Evolutionary conservation across 2,329 filamentous ascomycete genomes (phyloP).

Genomic region (Orbilia quercus): DNA sequence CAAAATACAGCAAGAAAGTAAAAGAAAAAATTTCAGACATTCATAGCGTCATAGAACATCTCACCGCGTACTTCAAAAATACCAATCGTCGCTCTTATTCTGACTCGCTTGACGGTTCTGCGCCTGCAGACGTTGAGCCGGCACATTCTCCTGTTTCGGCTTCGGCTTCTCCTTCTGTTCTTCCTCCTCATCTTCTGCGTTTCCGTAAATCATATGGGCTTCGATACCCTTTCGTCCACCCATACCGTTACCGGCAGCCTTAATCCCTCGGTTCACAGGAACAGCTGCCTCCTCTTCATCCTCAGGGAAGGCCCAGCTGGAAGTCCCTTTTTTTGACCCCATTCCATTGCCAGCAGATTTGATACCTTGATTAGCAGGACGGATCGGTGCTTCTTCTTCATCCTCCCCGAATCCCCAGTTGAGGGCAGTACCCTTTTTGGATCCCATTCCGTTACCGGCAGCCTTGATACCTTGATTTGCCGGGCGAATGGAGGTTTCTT

Average conservation of each 20-base stretch:
- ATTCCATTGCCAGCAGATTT: constrained; percentile 66
- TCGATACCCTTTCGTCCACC: constrained; percentile 70
- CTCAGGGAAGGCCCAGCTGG: no score
- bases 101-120: constrained; percentile 59
- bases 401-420: constrained; percentile 72
- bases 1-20: constrained; percentile 42
- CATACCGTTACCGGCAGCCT: constrained; percentile 74
- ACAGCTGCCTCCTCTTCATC: constrained; percentile 66
- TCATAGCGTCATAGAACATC: no score
- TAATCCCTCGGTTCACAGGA: constrained; percentile 63
- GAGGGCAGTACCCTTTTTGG: constrained; percentile 68
- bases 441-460: constrained; percentile 75
- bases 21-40: constrained; percentile 31
- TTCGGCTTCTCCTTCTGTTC: constrained; percentile 60
- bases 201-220: constrained; percentile 71
- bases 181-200: constrained; percentile 68
- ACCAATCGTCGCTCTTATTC: constrained; percentile 62
- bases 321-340: constrained; percentile 72
- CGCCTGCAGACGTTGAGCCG: constrained; percentile 58
- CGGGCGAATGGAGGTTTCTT: no score
- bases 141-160: constrained; percentile 58
- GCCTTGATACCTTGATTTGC: constrained; percentile 67
- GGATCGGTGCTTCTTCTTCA: no score
- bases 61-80: no score
- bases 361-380: no score